Conservation (phyloP, 2,329 filamentous ascomycete genomes). For the Rhinocladiella mackenziei region DNA sequence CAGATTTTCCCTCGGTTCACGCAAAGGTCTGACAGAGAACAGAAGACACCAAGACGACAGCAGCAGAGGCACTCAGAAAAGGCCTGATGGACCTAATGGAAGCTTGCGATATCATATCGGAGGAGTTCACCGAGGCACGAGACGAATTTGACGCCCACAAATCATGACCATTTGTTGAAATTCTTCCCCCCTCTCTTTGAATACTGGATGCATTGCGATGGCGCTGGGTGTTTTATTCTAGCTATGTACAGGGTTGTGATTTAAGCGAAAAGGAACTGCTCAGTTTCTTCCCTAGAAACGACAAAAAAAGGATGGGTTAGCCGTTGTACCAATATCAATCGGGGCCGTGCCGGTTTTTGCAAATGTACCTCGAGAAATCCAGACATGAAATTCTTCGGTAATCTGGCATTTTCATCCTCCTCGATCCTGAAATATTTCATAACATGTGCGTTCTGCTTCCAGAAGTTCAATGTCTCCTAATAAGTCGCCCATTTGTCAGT, state of each 20-base stretch:
- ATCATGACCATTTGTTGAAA: constrained; percentile 34
- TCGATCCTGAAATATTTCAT: constrained; percentile 96
- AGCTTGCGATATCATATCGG: constrained; percentile 87
- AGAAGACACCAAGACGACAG: constrained; percentile 53
- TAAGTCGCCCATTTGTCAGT: constrained; percentile 2
- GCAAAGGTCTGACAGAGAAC: constrained; percentile 3
- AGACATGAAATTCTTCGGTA: constrained; percentile 87
- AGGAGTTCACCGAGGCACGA: constrained; percentile 72
- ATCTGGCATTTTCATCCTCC: constrained; percentile 67
- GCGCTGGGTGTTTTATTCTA: constrained; percentile 17
- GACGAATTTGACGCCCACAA: constrained; percentile 53
- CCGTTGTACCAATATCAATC: too few species aligned
- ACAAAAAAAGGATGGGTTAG: too few species aligned
- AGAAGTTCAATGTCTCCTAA: constrained; percentile 98
- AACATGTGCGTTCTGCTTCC: constrained; percentile 93
- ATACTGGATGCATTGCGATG: constrained; percentile 11
- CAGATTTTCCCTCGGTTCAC: not conserved
- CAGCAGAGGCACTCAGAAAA: constrained; percentile 83
- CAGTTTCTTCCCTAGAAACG: constrained; percentile 21
- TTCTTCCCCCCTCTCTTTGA: not conserved
- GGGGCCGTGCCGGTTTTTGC: too few species aligned
- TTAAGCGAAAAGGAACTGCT: constrained; percentile 2
- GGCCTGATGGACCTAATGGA: constrained; percentile 84
- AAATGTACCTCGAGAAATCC: constrained; percentile 87
- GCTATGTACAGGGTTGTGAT: constrained; percentile 28